Conservation (phyloP, 768 basidiomycete species). For the Cystoderma amianthinum region DNA sequence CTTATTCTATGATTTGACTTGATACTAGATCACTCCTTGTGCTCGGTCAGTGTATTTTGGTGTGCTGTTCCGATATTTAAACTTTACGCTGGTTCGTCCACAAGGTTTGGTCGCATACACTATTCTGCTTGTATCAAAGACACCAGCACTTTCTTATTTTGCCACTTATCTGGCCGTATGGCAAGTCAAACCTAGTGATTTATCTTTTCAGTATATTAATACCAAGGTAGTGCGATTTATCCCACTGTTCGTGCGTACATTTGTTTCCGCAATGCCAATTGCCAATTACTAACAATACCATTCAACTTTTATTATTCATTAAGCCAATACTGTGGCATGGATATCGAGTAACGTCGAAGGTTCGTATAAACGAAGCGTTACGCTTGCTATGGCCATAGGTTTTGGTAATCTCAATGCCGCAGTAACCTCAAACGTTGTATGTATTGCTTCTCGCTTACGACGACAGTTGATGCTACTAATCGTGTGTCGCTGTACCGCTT, state of each 20-base stretch:
- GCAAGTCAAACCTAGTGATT: slow-evolving; percentile 28
- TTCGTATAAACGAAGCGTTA: slow-evolving; percentile 65
- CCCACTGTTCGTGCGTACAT: slow-evolving; percentile 39
- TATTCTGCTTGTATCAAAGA: slow-evolving; percentile 55
- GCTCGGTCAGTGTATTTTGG: slow-evolving; percentile 11
- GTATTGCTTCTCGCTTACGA: slow-evolving; percentile 14
- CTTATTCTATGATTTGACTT: not conserved
- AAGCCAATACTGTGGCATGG: slow-evolving; percentile 41
- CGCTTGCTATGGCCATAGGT: slow-evolving; percentile 66
- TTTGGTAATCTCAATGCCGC: slow-evolving; percentile 67
- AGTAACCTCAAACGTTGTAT: slow-evolving; percentile 57
- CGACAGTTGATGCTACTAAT: not conserved
- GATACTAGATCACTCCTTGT: slow-evolving; percentile 17
- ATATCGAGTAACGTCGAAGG: slow-evolving; percentile 69
- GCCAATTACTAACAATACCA: too few species aligned
- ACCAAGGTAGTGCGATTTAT: slow-evolving; percentile 33
- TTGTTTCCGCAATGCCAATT: not conserved
- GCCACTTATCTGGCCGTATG: slow-evolving; percentile 66
- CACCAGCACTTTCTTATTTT: slow-evolving; percentile 63
- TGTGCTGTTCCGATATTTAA: not conserved
- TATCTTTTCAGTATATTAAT: not conserved
- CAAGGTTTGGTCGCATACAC: slow-evolving; percentile 54
- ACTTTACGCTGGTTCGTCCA: not conserved
- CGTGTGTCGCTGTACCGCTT: not conserved
- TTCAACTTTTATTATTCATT: not conserved